Conservation (phyloP, 352 stramenopile genomes). For the Plasmopara muralis region DNA sequence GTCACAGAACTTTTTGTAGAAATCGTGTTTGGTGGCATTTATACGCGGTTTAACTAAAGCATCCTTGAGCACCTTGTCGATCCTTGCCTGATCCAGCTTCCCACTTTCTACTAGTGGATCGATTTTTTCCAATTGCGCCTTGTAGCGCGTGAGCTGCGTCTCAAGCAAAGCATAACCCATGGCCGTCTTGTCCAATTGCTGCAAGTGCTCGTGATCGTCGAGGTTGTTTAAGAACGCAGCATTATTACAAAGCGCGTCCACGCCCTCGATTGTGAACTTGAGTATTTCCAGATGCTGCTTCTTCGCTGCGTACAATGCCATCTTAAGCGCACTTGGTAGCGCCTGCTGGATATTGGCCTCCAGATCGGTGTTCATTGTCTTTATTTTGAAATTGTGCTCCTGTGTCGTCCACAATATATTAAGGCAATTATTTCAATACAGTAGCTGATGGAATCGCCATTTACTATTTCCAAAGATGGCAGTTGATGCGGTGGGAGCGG, state of each 20-base stretch:
- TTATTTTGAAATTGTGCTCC: too few relatives aligned
- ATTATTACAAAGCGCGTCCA: constrained; percentile 61
- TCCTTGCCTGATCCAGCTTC: constrained; percentile 38
- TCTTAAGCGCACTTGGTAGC: constrained; percentile 66
- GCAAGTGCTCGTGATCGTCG: constrained; percentile 45
- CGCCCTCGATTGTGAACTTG: constrained; percentile 66
- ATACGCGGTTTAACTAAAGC: constrained; percentile 43
- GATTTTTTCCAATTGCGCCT: constrained; percentile 63
- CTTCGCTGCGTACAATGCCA: constrained; percentile 63
- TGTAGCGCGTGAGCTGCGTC: constrained; percentile 58
- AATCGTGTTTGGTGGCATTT: constrained; percentile 56
- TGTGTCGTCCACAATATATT: too few relatives aligned
- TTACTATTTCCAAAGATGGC: constrained; percentile 28
- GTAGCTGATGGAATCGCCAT: too few relatives aligned
- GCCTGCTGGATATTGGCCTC: constrained; percentile 52
- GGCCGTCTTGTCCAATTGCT: constrained; percentile 52
- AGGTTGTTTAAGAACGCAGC: constrained; percentile 61
- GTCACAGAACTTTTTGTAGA: constrained; percentile 78
- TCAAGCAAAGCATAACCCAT: constrained; percentile 66
- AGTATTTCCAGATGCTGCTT: constrained; percentile 70
- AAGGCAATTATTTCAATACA: constrained; percentile 5
- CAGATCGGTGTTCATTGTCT: constrained; percentile 47
- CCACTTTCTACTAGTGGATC: constrained; percentile 42
- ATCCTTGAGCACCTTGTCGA: constrained; percentile 59
- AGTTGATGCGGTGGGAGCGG: constrained; percentile 58